phyloP scores from a whole-genome alignment of 371 early-diverging fungal genomes.

The Mucor piriformis region DNA sequence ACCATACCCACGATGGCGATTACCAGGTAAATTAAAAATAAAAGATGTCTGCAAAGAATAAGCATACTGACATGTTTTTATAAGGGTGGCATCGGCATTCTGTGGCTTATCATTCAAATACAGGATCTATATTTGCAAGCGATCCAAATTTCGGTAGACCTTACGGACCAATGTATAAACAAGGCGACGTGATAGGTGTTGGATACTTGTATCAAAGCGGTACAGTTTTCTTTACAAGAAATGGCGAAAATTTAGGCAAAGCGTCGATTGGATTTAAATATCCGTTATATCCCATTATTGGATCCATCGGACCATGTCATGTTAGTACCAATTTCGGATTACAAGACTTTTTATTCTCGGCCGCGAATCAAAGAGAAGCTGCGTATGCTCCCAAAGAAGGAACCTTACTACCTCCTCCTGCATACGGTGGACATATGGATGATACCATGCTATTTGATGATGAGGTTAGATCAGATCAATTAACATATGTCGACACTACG shows the following conservation, averaged over 20 bases:
- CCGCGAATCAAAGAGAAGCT: slow-evolving; percentile 74
- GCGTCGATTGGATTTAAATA: slow-evolving; percentile 54
- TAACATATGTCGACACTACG: slow-evolving; percentile 11
- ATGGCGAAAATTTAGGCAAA: slow-evolving; percentile 63
- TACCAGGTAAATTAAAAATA: slow-evolving; percentile 53
- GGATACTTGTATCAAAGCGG: slow-evolving; percentile 68
- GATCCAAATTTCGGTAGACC: slow-evolving; percentile 61
- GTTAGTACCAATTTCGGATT: slow-evolving; percentile 61
- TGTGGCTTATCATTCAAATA: slow-evolving; percentile 66
- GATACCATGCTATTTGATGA: slow-evolving; percentile 45
- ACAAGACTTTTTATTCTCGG: slow-evolving; percentile 37
- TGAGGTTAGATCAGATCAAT: not conserved
- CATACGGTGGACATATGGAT: slow-evolving; percentile 52
- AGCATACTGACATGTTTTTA: not conserved
- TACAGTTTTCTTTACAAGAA: slow-evolving; percentile 73
- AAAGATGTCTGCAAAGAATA: not conserved
- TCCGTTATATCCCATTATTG: slow-evolving; percentile 56
- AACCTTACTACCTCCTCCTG: slow-evolving; percentile 57
- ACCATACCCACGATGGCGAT: slow-evolving; percentile 62
- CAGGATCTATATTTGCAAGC: slow-evolving; percentile 58
- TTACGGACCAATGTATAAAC: slow-evolving; percentile 61
- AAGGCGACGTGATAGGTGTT: slow-evolving; percentile 75
- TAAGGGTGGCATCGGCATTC: slow-evolving; percentile 63
- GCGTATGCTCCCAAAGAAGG: slow-evolving; percentile 70
- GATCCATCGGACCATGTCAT: slow-evolving; percentile 56